Evolutionary conservation across 2,329 filamentous ascomycete species (phyloP).

Genomic region (Pyrenophora seminiperda): DNA sequence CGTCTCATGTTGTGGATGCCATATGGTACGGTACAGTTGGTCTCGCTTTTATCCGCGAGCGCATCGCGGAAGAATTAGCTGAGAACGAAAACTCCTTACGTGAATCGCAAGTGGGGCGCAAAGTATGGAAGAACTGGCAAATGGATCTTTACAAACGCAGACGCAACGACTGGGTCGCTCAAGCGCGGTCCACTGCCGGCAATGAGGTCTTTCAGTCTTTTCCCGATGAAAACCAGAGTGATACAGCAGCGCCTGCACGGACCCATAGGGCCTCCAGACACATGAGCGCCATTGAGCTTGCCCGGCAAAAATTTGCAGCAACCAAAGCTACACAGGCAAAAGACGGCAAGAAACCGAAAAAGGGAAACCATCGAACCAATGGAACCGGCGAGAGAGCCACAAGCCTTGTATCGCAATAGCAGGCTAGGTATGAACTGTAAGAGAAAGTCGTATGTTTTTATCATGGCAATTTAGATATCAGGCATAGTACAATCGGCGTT

Average conservation of each 20-base stretch:
- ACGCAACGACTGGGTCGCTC: slow-evolving; percentile 66
- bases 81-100: slow-evolving; percentile 64
- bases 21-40: slow-evolving; percentile 68
- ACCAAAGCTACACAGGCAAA: slow-evolving; percentile 48
- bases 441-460: slow-evolving; percentile 11
- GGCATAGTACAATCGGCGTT: slow-evolving; percentile 27
- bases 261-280: slow-evolving; percentile 36
- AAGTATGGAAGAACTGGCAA: slow-evolving; percentile 75
- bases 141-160: slow-evolving; percentile 72
- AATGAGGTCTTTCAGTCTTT: slow-evolving; percentile 58
- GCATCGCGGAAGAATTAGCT: slow-evolving; percentile 67
- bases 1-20: slow-evolving; percentile 70
- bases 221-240: slow-evolving; percentile 47
- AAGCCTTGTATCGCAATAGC: slow-evolving; percentile 32
- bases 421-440: slow-evolving; percentile 3
- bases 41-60: slow-evolving; percentile 69
- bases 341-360: slow-evolving; percentile 33
- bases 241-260: slow-evolving; percentile 11
- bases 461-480: slow-evolving; percentile 19
- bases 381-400: slow-evolving; percentile 36
- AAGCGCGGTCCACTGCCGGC: slow-evolving; percentile 60
- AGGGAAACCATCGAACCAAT: slow-evolving; percentile 20
- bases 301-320: slow-evolving; percentile 61
- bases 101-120: slow-evolving; percentile 68
- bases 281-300: slow-evolving; percentile 57